Percentiles rank a stretch among this genome's conserved stretches.
Conservation (phyloP, 345 rosid genomes). For the Pseudoturritis turrita region DNA sequence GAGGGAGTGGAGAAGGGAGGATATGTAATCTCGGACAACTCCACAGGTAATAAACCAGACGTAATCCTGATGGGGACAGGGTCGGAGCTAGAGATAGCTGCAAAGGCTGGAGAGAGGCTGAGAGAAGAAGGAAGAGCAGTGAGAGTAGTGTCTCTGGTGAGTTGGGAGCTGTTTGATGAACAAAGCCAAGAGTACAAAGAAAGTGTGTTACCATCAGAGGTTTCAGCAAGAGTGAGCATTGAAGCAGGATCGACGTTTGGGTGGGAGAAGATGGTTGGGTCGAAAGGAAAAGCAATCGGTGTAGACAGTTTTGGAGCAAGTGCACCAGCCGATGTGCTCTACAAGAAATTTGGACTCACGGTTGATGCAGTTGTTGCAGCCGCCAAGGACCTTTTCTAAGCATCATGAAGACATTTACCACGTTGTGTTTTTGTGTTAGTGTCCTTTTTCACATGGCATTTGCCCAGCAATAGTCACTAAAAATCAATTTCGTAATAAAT, state of each 20-base stretch:
- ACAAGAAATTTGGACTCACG: constrained; percentile 69
- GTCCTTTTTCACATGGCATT: neutral
- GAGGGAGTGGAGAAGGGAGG: constrained; percentile 91
- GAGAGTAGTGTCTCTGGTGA: constrained; percentile 80
- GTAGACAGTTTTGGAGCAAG: constrained; percentile 85
- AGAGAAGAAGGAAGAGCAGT: constrained; percentile 83
- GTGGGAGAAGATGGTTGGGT: constrained; percentile 68
- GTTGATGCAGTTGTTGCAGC: constrained; percentile 65
- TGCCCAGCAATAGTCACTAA: neutral
- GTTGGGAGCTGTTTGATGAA: constrained; percentile 77
- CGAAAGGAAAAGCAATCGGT: constrained; percentile 70
- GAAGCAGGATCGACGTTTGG: constrained; percentile 85
- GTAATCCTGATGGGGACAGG: constrained; percentile 86
- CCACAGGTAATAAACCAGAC: constrained; percentile 72
- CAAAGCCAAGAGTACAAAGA: constrained; percentile 69
- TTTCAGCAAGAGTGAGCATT: constrained; percentile 72
- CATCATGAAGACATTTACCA: neutral
- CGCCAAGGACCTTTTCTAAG: constrained; percentile 46
- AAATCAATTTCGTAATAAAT: neutral
- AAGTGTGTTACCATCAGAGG: constrained; percentile 60
- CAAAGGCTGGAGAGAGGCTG: constrained; percentile 68
- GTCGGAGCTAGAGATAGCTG: constrained; percentile 84
- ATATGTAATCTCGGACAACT: constrained; percentile 78
- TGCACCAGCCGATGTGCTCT: constrained; percentile 70
- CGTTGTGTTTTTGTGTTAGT: neutral